Evolutionary conservation across 768 basidiomycete genomes (phyloP).

Genomic region (Amyloporia xantha): DNA sequence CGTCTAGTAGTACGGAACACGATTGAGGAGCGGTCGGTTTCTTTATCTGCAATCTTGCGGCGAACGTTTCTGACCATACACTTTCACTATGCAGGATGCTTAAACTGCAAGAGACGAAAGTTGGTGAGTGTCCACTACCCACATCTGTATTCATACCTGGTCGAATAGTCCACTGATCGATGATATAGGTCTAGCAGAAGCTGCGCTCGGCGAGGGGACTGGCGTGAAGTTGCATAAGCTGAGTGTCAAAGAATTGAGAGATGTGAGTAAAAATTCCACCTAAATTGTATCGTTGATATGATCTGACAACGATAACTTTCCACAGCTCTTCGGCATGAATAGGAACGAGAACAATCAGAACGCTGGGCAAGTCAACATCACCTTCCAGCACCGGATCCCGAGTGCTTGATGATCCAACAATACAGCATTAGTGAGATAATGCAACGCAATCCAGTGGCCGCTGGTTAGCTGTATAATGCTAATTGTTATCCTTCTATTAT

Average conservation of each 20-base stretch:
- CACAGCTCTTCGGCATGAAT: conserved; percentile 14
- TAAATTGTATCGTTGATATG: neutral
- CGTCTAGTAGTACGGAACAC: conserved; percentile 61
- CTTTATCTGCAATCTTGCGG: neutral
- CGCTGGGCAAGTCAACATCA: neutral
- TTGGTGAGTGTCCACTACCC: conserved; percentile 28
- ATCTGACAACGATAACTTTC: no score
- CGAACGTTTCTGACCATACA: neutral
- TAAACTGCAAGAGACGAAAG: conserved; percentile 61
- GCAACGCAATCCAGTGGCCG: no score
- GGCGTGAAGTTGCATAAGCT: conserved; percentile 57
- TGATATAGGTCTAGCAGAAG: conserved; percentile 54
- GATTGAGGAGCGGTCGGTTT: conserved; percentile 64
- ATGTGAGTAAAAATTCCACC: conserved; percentile 31
- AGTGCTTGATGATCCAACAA: no score
- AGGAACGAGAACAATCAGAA: neutral
- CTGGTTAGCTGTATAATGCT: no score
- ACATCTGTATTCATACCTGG: no score
- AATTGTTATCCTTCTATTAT: no score
- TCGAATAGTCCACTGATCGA: no score
- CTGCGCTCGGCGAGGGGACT: conserved; percentile 63
- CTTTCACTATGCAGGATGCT: conserved; percentile 44
- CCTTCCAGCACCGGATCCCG: neutral
- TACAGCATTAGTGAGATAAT: no score
- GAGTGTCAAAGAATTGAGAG: conserved; percentile 63